A percentile compares a stretch with the other conserved stretches of the same genome.
These are phyloP conservation scores for Aristolochia contorta DNA, from an alignment of 164 flowering plant species.

Conservation along the genomic window DNA sequence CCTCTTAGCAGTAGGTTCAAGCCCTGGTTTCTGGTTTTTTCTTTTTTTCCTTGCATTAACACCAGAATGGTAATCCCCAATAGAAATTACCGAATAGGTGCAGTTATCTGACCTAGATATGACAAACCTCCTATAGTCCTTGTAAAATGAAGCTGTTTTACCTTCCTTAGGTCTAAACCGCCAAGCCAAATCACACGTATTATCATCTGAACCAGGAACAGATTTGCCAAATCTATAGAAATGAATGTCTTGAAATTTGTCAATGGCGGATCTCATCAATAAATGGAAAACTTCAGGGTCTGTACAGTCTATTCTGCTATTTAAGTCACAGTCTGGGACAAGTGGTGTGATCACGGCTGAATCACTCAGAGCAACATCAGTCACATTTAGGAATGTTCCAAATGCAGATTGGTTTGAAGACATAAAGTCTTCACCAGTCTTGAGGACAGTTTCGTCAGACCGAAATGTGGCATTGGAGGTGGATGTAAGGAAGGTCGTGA, in stretches of 20 bases:
- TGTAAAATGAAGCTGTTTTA: constrained; percentile 66
- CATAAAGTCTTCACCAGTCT: constrained; percentile 81
- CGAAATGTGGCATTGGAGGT: constrained; percentile 69
- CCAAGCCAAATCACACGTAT: constrained; percentile 94
- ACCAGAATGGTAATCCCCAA: constrained; percentile 86
- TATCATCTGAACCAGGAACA: constrained; percentile 46
- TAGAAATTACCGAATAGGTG: constrained; percentile 34
- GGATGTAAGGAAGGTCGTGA: constrained; percentile 60
- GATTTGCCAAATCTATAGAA: constrained; percentile 85
- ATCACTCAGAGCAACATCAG: constrained; percentile 35
- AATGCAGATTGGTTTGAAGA: constrained; percentile 53
- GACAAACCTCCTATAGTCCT: constrained; percentile 77
- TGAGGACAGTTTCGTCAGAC: constrained; percentile 53
- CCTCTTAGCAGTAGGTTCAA: constrained; percentile 21
- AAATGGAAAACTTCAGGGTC: constrained; percentile 76
- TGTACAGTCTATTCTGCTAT: constrained; percentile 49
- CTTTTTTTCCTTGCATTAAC: constrained; percentile 79
- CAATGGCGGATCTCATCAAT: constrained; percentile 71
- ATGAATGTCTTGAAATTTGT: constrained; percentile 69
- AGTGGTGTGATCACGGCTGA: background rate
- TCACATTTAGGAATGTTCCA: constrained; percentile 38
- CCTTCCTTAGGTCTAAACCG: constrained; percentile 89
- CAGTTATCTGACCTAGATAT: constrained; percentile 55
- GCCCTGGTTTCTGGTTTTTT: constrained; percentile 47
- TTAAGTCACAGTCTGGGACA: constrained; percentile 31